Conservation (phyloP, 306 rosid genomes). For the Pueraria montana region DNA sequence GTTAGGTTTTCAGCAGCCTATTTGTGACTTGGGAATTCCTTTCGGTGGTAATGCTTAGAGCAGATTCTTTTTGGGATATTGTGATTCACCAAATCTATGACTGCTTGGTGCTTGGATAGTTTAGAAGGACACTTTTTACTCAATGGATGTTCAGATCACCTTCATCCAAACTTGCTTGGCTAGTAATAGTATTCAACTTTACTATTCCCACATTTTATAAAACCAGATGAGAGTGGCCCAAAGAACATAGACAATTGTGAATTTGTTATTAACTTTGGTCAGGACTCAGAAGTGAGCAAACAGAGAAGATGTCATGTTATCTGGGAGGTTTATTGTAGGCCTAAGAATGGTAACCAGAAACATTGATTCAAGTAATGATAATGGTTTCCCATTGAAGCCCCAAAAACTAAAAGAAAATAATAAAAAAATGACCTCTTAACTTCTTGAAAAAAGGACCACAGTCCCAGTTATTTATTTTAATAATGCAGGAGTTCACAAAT, state of each 20-base stretch:
- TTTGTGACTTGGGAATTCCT: constrained; percentile 11
- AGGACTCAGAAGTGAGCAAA: not conserved
- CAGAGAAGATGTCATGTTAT: constrained; percentile 13
- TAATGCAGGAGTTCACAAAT: not conserved
- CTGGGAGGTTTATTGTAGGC: constrained; percentile 7
- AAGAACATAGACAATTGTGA: not conserved
- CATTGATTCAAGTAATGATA: not conserved
- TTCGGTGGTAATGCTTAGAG: not conserved
- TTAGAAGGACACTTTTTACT: not conserved
- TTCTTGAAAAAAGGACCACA: not conserved
- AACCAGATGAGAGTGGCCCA: not conserved
- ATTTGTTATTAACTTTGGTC: not conserved
- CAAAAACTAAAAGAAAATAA: constrained; percentile 9
- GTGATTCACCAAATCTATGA: not conserved
- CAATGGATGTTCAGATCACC: not conserved
- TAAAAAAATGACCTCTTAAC: constrained; percentile 15
- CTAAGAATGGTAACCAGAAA: constrained; percentile 9
- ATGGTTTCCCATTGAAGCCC: constrained; percentile 9
- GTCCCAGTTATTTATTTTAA: not conserved
- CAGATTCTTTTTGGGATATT: constrained; percentile 7
- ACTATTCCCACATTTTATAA: not conserved
- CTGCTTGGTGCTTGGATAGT: not conserved
- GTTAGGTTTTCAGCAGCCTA: not conserved
- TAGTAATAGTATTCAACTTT: not conserved
- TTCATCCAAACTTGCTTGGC: constrained; percentile 17